These are phyloP conservation scores for Alternaria sp. DNA, from an alignment of 2,329 filamentous ascomycete genomes.

Conservation along the genomic window DNA sequence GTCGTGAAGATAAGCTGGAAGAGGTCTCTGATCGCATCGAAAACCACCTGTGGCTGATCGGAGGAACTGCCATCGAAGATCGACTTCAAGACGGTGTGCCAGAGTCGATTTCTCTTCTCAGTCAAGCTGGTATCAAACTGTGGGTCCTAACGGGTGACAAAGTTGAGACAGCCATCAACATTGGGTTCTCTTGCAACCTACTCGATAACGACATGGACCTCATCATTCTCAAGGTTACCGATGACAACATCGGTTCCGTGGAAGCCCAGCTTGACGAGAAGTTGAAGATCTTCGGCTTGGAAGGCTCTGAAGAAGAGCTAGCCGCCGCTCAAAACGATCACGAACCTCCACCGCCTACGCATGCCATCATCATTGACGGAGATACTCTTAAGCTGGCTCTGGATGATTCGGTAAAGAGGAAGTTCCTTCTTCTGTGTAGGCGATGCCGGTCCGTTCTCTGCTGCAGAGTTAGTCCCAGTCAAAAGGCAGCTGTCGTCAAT, in stretches of 20 bases:
- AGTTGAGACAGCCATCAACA: constrained; percentile 99
- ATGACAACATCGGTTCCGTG: constrained; percentile 69
- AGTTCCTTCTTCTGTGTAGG: constrained; percentile 94
- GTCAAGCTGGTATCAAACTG: constrained; percentile 93
- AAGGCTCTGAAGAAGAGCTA: constrained; percentile 85
- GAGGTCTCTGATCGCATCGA: constrained; percentile 89
- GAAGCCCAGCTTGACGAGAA: constrained; percentile 77
- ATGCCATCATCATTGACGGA: constrained; percentile 93
- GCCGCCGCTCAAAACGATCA: constrained; percentile 80
- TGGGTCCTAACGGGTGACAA: constrained; percentile 99
- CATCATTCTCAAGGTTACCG: constrained; percentile 84
- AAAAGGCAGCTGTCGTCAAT: constrained; percentile 94
- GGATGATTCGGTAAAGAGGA: constrained; percentile 81
- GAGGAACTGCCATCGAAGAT: constrained; percentile 97
- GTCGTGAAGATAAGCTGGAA: constrained; percentile 93
- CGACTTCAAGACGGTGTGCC: constrained; percentile 95
- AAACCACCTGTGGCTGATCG: constrained; percentile 83
- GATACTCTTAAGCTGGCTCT: constrained; percentile 90
- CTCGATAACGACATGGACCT: constrained; percentile 98
- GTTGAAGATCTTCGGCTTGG: constrained; percentile 75
- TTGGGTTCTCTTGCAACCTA: constrained; percentile 97
- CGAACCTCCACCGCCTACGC: constrained; percentile 82
- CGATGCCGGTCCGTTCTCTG: constrained; percentile 96
- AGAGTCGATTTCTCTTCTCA: constrained; percentile 90
- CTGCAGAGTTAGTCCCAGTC: constrained; percentile 94